phyloP scores from a whole-genome alignment of 176 grass and related monocot genomes.

The Rhipidocladum racemiflorum region DNA sequence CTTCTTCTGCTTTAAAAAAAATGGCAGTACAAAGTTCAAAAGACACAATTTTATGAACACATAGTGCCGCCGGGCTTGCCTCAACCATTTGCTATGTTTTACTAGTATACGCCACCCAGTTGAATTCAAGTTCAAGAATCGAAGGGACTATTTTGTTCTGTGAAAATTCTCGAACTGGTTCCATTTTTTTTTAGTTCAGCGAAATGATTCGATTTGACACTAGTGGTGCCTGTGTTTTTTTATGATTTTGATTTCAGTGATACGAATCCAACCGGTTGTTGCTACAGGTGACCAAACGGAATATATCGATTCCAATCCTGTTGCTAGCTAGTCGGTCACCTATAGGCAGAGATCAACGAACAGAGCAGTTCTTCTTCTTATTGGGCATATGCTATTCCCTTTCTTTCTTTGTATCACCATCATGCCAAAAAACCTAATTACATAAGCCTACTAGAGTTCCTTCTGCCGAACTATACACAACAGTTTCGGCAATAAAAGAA shows the following conservation, averaged over 20 bases:
- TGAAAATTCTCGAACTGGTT: neutral
- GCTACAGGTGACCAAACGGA: neutral
- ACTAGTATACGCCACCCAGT: neutral
- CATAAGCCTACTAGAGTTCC: constrained; percentile 14
- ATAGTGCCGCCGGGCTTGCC: neutral
- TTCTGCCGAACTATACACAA: constrained; percentile 21
- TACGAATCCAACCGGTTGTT: neutral
- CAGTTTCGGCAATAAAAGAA: constrained; percentile 22
- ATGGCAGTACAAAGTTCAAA: neutral
- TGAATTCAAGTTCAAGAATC: neutral
- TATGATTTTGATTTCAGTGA: neutral
- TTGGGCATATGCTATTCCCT: neutral
- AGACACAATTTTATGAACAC: neutral
- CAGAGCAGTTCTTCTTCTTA: constrained; percentile 14
- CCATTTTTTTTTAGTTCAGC: neutral
- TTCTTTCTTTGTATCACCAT: neutral
- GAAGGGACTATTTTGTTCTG: neutral
- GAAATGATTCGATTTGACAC: neutral
- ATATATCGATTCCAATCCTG: neutral
- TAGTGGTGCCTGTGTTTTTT: neutral
- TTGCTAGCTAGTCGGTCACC: neutral
- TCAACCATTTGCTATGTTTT: neutral
- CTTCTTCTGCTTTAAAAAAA: neutral
- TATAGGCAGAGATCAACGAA: neutral
- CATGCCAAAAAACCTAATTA: constrained; percentile 30